Evolutionary conservation across 176 grass and related monocot species (phyloP), one percentile per base, ranked within the genome.

Genomic region (Tillandsia fasciculata): DNA sequence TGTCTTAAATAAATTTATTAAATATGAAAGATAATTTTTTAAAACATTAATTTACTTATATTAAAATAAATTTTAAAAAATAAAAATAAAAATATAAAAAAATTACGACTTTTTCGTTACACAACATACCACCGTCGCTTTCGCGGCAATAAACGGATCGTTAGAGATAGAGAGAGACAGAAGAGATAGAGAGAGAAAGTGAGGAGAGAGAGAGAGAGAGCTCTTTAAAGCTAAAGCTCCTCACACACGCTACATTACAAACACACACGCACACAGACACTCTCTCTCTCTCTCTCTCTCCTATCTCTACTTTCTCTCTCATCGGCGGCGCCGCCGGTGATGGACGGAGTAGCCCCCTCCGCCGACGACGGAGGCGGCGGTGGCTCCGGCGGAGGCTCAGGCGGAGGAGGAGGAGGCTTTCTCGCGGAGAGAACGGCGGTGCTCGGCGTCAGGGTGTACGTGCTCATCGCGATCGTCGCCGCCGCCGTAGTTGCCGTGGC

Each of bases 401-500:
- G 33, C 7, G 33, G 33, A 42, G 33, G 33, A 42, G 33, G 33
- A 4, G 4, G 75, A 3, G 66, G 29, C 11, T 58, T 50, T 11
- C 9, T 77, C 42, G 27, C 33, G 17, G 10, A 23, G 11, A 26
- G 3, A 18, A 77, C 52, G 12, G 52, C 18, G 2, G 11, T 77
- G 17, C 65, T 77, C 10, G 18, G 42, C 11, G 28, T 77, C 26
- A 12, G 20, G 28, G n/a, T 50, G 18, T 77, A 50, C 56, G 8
- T 65, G 12, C 67, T 83, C n/a, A 1, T 88, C 28, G 84, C 78
- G 49, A 51, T 79, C 7, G 33, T 67, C 11, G 57, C 76, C 5
- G 66, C 72, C 18, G 83, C 52, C 26, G 70, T 59, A 26, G 74
- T 59, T 3, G 71, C 20, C 18, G 70, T 78, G 1, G 77, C 72